phyloP scores from a whole-genome alignment of 225 moss, liverwort and hornwort species.

The Sphagnum tenellum region DNA sequence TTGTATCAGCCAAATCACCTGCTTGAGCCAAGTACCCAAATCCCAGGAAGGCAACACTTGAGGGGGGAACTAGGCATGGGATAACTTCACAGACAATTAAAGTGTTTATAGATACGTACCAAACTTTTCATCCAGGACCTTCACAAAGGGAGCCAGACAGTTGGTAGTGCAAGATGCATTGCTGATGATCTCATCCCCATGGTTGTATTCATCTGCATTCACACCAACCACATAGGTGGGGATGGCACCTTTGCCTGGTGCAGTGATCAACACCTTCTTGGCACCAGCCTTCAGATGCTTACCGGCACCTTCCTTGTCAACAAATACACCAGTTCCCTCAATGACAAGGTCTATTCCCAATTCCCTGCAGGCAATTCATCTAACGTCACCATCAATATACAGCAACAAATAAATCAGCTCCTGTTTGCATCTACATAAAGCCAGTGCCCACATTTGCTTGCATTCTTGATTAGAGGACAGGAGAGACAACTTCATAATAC shows the following conservation, averaged over 20 bases:
- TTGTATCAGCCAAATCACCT: no score
- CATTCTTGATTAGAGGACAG: no score
- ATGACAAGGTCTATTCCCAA: slow-evolving; percentile 48
- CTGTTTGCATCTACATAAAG: no score
- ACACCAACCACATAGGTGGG: slow-evolving; percentile 50
- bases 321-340: slow-evolving; percentile 55
- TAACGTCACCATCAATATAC: no score
- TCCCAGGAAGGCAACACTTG: no score
- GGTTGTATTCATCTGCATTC: slow-evolving; percentile 27
- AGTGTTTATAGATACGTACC: slow-evolving; percentile 4
- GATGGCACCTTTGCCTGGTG: slow-evolving; percentile 43
- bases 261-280: slow-evolving; percentile 51
- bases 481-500: no score
- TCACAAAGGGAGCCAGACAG: slow-evolving; percentile 49
- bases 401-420: no score
- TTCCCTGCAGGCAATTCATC: slow-evolving; percentile 14
- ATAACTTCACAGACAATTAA: neutral
- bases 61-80: no score
- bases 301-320: slow-evolving; percentile 43
- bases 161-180: slow-evolving; percentile 58
- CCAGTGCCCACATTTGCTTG: no score
- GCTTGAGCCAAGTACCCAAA: no score
- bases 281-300: slow-evolving; percentile 56
- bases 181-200: slow-evolving; percentile 30
- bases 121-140: slow-evolving; percentile 36